These are phyloP conservation scores for Zymoseptoria brevis DNA, from an alignment of 2,329 filamentous ascomycete species.

Conservation along the genomic window DNA sequence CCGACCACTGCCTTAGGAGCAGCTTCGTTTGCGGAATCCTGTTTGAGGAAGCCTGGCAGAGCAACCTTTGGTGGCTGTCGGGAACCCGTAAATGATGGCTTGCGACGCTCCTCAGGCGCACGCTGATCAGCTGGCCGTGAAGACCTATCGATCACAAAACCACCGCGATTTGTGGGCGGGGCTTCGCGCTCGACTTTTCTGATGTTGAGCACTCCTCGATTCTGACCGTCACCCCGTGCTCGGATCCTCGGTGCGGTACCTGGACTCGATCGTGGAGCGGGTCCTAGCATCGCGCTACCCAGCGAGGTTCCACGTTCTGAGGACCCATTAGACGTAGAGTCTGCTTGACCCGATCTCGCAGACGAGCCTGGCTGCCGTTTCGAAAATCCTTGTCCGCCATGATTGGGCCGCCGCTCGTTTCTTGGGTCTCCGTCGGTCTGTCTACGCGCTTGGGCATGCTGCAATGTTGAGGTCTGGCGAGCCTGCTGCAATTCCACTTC, in stretches of 20 bases:
- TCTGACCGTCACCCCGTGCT: background rate
- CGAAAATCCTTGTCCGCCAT: background rate
- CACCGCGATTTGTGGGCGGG: no score
- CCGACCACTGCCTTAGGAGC: background rate
- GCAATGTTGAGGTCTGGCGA: background rate
- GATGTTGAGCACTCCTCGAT: background rate
- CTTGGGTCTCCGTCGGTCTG: background rate
- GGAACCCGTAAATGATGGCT: background rate
- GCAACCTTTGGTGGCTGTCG: background rate
- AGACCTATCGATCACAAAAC: background rate
- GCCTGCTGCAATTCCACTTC: slow-evolving; percentile 6
- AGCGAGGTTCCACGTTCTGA: background rate
- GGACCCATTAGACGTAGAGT: background rate
- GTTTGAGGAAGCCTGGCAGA: background rate
- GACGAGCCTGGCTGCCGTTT: background rate
- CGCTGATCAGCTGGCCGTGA: background rate
- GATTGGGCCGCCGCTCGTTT: background rate
- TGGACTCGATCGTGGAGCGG: background rate
- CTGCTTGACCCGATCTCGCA: background rate
- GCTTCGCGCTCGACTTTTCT: background rate
- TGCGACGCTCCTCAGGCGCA: background rate
- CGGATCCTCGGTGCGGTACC: background rate
- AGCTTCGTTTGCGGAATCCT: background rate
- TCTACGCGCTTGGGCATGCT: background rate
- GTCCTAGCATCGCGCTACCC: background rate